Evolutionary conservation across 1,284 basidiomycete genomes (phyloP).

Genomic region (Tilletia horrida): DNA sequence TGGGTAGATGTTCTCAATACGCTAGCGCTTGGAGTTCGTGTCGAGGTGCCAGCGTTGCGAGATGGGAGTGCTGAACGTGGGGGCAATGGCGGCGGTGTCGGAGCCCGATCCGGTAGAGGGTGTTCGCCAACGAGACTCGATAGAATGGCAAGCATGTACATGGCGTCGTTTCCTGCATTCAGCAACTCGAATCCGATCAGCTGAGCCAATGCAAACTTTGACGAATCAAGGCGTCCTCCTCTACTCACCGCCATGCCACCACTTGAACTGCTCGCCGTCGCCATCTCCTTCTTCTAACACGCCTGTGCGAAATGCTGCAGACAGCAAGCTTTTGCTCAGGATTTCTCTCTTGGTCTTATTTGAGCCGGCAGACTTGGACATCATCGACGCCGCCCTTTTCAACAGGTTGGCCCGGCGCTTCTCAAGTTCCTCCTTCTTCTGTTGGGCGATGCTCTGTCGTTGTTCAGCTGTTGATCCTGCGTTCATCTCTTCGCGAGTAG

Average conservation of each 20-base stretch:
- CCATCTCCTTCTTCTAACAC: conserved; percentile 1
- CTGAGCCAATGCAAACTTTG: background rate
- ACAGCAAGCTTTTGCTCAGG: background rate
- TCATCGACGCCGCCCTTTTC: background rate
- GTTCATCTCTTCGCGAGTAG: background rate
- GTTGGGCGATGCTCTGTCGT: background rate
- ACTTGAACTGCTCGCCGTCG: conserved; percentile 2
- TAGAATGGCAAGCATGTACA: conserved; percentile 4
- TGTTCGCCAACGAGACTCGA: background rate
- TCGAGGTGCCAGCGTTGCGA: no score
- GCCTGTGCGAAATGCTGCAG: background rate
- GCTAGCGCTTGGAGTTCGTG: no score
- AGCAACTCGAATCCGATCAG: background rate
- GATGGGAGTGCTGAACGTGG: background rate
- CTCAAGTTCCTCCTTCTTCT: background rate
- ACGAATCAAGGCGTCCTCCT: background rate
- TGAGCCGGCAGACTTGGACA: background rate
- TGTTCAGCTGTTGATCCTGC: background rate
- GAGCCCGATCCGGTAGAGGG: background rate
- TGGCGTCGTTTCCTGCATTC: conserved; percentile 8
- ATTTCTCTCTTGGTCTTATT: background rate
- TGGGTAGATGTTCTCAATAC: no score
- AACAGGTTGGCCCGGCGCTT: background rate
- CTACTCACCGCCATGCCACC: conserved; percentile 4
- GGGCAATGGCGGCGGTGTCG: background rate